Evolutionary conservation across 148 eudicot genomes (phyloP).

Genomic region (Camellia sinensis): DNA sequence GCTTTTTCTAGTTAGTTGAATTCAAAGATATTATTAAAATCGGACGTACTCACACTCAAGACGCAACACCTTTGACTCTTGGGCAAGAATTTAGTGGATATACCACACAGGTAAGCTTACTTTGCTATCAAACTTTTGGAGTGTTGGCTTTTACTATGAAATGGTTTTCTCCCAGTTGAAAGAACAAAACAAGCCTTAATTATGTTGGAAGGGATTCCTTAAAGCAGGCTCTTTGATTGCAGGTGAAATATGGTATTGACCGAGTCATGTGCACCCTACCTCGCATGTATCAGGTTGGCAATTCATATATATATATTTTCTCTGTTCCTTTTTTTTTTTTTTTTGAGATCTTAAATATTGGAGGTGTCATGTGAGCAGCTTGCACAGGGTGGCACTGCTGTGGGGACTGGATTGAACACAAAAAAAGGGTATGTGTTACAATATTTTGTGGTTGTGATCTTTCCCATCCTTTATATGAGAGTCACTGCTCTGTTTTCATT

Average conservation of each 20-base stretch:
- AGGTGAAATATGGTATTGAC: constrained; percentile 95
- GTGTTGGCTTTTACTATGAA: background rate
- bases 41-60: constrained; percentile 99
- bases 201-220: background rate
- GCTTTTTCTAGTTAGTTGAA: constrained; percentile 53
- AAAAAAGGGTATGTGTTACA: constrained; percentile 70
- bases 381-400: constrained; percentile 99
- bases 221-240: constrained; percentile 23
- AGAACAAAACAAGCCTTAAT: background rate
- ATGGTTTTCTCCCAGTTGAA: background rate
- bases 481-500: background rate
- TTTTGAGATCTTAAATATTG: constrained; percentile 1
- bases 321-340: background rate
- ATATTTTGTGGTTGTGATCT: background rate
- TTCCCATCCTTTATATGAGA: background rate
- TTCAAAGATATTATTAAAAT: constrained; percentile 91
- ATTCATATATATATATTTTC: background rate
- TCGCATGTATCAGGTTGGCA: constrained; percentile 82
- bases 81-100: constrained; percentile 99
- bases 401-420: constrained; percentile 96
- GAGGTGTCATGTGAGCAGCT: constrained; percentile 49
- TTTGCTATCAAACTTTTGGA: constrained; percentile 5
- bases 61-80: constrained; percentile 99
- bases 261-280: constrained; percentile 75
- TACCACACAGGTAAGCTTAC: constrained; percentile 76